Evolutionary conservation across 805 yeast genomes (phyloP), one percentile per base, ranked within the genome.

Genomic region (Candida parachauliodes): DNA sequence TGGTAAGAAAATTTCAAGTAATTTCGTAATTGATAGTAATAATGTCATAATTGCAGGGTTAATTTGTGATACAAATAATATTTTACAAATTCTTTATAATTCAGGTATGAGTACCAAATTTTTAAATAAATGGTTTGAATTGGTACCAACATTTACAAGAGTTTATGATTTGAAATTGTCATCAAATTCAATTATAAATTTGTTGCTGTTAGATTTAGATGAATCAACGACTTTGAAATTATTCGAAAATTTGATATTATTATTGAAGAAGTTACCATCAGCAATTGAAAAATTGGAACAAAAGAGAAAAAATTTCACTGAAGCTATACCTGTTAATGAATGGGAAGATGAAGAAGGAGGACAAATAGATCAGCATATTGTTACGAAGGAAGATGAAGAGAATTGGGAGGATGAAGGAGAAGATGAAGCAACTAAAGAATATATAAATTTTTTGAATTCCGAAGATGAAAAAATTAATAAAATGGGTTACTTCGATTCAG

Each of bases 101-200:
- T 52, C 57, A 11, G 60, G 68, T 12, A 65, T 68, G 32, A 54
- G 79, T 4, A 30, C 35, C 12, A 69, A 71, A 24, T 76, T 86
- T 49, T 76, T 89, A 50, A 68, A 68, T 18, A 55, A 68, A 37
- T 88, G 96, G 96, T 76, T 83, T 51, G 65, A 71, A 15, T 49
- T 70, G 8, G 62, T 79, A 27, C 74, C 79, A 4, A 61, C 65
- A 19, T 70, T 83, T 48, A 22, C 19, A 11, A 68, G 95, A 42
- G 95, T 87, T 2, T 85, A 74, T 51, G 98, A 91, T 59, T 69
- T 87, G 56, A 89, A 88, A 59, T 60, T 91, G 29, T 77, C 86
- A 1, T 65, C 77, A 2, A 59, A 91, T 46, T 94, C 93, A 0
- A 54, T 83, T 16, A 58, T 89, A 41, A 86, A 51, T 19, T 57